phyloP scores from a whole-genome alignment of 2,329 filamentous ascomycete genomes.

The Aspergillus hiratsukae region DNA sequence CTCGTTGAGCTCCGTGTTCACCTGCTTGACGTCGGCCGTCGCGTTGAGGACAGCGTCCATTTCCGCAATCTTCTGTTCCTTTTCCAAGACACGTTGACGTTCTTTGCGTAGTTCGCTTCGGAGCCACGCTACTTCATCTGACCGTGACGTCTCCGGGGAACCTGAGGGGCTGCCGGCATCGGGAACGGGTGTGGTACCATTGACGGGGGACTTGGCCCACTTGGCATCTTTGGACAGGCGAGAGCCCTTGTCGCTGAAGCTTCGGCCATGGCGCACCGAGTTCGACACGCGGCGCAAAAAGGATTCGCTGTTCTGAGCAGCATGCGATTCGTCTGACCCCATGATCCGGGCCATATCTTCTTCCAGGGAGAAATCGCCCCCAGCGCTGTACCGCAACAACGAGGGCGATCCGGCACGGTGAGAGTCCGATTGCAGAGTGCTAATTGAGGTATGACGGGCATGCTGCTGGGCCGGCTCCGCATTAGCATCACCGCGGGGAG shows the following conservation, averaged over 20 bases:
- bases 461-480: slow-evolving; percentile 19
- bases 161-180: slow-evolving; percentile 71
- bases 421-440: slow-evolving; percentile 36
- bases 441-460: slow-evolving; percentile 47
- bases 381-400: slow-evolving; percentile 67
- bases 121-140: slow-evolving; percentile 62
- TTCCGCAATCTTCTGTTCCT: slow-evolving; percentile 80
- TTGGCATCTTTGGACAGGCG: slow-evolving; percentile 58
- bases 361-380: slow-evolving; percentile 87
- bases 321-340: slow-evolving; percentile 60
- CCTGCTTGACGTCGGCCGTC: slow-evolving; percentile 62
- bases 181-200: slow-evolving; percentile 44
- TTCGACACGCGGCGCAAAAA: slow-evolving; percentile 88
- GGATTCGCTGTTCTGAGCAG: slow-evolving; percentile 58
- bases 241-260: slow-evolving; percentile 67
- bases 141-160: slow-evolving; percentile 44
- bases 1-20: slow-evolving; percentile 83
- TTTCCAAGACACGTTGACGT: slow-evolving; percentile 79
- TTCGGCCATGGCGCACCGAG: slow-evolving; percentile 87
- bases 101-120: slow-evolving; percentile 72
- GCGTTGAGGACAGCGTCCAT: slow-evolving; percentile 59
- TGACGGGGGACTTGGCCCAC: slow-evolving; percentile 66
- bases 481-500: slow-evolving; percentile 47
- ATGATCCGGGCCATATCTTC: slow-evolving; percentile 92
- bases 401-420: slow-evolving; percentile 56